Conservation (phyloP, 2,329 filamentous ascomycete species). For the Xylaria sp. region DNA sequence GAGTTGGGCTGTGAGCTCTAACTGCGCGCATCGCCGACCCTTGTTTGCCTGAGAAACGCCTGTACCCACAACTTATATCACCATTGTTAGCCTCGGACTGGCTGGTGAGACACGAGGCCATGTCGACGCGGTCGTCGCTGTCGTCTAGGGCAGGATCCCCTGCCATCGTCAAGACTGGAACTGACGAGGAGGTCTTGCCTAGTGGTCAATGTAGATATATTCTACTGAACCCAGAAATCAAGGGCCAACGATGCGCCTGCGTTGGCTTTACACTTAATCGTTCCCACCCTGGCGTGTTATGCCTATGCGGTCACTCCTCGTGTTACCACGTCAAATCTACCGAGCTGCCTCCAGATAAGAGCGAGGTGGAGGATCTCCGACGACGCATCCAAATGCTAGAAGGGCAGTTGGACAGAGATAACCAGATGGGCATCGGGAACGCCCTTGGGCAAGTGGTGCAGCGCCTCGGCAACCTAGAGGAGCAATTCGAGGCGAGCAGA, state of each 20-base stretch:
- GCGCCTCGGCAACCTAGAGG: slow-evolving; percentile 64
- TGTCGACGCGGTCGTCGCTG: slow-evolving; percentile 46
- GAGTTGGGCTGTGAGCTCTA: slow-evolving; percentile 38
- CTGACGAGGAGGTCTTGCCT: slow-evolving; percentile 62
- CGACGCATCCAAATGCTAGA: slow-evolving; percentile 59
- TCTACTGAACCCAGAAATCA: slow-evolving; percentile 65
- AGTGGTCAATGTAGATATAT: slow-evolving; percentile 70
- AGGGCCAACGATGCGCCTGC: slow-evolving; percentile 68
- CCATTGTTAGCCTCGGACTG: slow-evolving; percentile 10
- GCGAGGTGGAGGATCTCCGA: slow-evolving; percentile 62
- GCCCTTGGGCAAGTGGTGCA: slow-evolving; percentile 50
- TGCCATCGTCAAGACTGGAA: slow-evolving; percentile 31
- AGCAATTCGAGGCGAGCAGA: slow-evolving; percentile 63
- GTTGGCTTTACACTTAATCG: slow-evolving; percentile 67
- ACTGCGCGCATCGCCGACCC: slow-evolving; percentile 23
- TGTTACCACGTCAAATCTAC: slow-evolving; percentile 67
- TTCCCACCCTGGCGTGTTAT: slow-evolving; percentile 64
- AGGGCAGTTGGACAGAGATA: slow-evolving; percentile 54
- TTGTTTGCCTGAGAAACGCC: slow-evolving; percentile 10
- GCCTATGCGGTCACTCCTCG: slow-evolving; percentile 69
- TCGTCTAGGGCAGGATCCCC: slow-evolving; percentile 46
- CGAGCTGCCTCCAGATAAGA: slow-evolving; percentile 56
- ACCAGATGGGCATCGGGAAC: slow-evolving; percentile 53
- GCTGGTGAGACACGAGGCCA: slow-evolving; percentile 28
- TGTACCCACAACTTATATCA: slow-evolving; percentile 4